Conservation (phyloP, 2,329 filamentous ascomycete species). For the Stemphylium lycopersici region DNA sequence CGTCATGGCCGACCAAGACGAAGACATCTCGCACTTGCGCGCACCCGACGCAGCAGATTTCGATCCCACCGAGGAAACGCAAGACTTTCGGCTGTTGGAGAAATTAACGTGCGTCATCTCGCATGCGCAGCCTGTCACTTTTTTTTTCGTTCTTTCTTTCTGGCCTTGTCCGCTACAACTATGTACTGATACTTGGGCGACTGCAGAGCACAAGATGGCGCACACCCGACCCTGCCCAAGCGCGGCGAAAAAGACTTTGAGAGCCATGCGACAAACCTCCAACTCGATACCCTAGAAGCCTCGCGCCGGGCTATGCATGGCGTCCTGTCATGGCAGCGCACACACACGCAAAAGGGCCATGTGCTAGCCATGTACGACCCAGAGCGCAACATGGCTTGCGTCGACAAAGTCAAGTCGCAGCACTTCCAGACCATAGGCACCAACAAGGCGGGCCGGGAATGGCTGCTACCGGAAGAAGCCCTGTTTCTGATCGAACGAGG, state of each 20-base stretch:
- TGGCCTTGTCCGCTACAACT: too few relatives aligned
- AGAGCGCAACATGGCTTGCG: conserved; percentile 62
- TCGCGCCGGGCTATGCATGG: conserved; percentile 89
- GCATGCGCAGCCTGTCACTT: neutral
- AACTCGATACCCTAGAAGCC: conserved; percentile 77
- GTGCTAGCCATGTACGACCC: conserved; percentile 77
- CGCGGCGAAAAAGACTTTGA: conserved; percentile 98
- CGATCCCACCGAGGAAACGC: conserved; percentile 76
- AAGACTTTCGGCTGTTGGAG: conserved; percentile 81
- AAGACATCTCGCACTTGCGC: conserved; percentile 38
- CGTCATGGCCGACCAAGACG: conserved; percentile 46
- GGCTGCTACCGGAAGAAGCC: conserved; percentile 90
- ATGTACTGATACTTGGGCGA: conserved; percentile 9
- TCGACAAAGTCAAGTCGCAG: conserved; percentile 75
- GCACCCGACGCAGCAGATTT: conserved; percentile 32
- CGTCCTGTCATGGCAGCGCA: conserved; percentile 77
- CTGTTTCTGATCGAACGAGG: conserved; percentile 89
- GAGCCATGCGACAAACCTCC: conserved; percentile 82
- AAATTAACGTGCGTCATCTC: conserved; percentile 57
- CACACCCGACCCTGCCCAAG: conserved; percentile 71
- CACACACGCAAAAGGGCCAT: conserved; percentile 71
- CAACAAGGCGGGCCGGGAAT: conserved; percentile 60
- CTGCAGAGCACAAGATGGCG: conserved; percentile 28
- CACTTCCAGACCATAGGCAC: conserved; percentile 79
- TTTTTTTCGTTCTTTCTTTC: too few relatives aligned